phyloP scores from a whole-genome alignment of 495 filamentous ascomycete species.

The Lasiosphaeria hispida region DNA sequence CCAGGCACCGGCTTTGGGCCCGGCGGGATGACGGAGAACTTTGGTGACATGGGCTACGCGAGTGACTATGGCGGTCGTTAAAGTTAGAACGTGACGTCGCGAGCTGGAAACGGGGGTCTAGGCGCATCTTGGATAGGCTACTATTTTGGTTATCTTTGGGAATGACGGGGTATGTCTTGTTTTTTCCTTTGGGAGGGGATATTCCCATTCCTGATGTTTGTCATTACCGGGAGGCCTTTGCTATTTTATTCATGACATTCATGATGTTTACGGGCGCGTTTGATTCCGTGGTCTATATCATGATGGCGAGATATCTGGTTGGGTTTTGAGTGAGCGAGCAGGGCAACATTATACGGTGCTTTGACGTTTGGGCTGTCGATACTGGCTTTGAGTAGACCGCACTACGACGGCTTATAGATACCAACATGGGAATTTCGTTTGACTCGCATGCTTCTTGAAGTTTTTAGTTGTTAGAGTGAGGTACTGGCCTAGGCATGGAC shows the following conservation, averaged over 20 bases:
- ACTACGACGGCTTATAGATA: conserved; percentile 15
- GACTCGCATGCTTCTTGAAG: background rate
- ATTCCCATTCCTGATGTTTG: background rate
- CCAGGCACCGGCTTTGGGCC: conserved; percentile 50
- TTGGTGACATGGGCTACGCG: conserved; percentile 51
- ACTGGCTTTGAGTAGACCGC: conserved; percentile 8
- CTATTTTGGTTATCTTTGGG: background rate
- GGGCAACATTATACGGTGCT: background rate
- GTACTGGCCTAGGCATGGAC: background rate
- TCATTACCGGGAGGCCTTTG: background rate
- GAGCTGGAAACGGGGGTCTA: background rate
- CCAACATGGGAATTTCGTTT: conserved; percentile 1
- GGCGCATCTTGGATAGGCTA: too few relatives aligned
- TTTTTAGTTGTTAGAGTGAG: background rate
- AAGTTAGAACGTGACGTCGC: background rate
- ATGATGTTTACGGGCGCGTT: background rate
- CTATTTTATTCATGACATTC: conserved; percentile 4
- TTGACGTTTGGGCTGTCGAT: background rate
- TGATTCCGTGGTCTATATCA: background rate
- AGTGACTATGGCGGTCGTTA: conserved; percentile 52
- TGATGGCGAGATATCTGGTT: background rate
- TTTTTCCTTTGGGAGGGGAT: background rate
- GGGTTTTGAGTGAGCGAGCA: background rate
- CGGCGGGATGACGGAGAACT: conserved; percentile 47
- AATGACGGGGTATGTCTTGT: background rate